These are phyloP conservation scores for Thielaviopsis punctulata DNA, from an alignment of 2,329 filamentous ascomycete genomes.

Conservation along the genomic window DNA sequence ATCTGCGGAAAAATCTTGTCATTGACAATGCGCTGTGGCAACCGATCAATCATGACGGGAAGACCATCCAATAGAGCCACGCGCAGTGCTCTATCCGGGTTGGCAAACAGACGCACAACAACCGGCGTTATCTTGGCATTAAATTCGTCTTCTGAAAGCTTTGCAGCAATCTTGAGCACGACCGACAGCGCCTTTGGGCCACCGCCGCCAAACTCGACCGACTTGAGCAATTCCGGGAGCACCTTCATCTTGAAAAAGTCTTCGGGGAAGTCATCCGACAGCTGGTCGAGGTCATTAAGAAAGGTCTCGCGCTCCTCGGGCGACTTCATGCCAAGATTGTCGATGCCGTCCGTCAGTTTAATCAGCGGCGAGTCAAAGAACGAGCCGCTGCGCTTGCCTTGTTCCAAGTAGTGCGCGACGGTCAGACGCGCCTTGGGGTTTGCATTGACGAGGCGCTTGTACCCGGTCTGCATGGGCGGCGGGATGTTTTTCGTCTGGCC, in stretches of 20 bases:
- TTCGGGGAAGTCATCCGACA: conserved; percentile 88
- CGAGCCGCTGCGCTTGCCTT: conserved; percentile 61
- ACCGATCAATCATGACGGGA: conserved; percentile 75
- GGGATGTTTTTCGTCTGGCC: conserved; percentile 77
- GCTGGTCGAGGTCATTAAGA: conserved; percentile 61
- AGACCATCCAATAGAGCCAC: conserved; percentile 83
- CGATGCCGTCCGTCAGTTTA: conserved; percentile 79
- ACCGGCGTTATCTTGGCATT: conserved; percentile 70
- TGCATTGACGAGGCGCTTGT: conserved; percentile 72
- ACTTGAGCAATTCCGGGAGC: conserved; percentile 87
- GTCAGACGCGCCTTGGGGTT: conserved; percentile 82
- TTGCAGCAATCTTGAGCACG: conserved; percentile 79
- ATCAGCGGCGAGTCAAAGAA: conserved; percentile 93
- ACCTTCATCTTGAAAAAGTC: conserved; percentile 98
- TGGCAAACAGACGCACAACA: conserved; percentile 71
- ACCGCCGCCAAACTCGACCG: conserved; percentile 93
- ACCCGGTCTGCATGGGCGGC: conserved; percentile 73
- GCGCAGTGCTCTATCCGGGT: conserved; percentile 79
- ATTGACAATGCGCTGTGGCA: conserved; percentile 77
- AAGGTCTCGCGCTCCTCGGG: conserved; percentile 74
- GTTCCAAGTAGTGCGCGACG: conserved; percentile 72
- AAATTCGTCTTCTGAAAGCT: conserved; percentile 80
- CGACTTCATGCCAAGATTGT: conserved; percentile 77
- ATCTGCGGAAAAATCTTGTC: conserved; percentile 95
- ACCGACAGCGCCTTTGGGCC: conserved; percentile 79